These are phyloP conservation scores for Flaveria robusta DNA, from an alignment of 129 eudicot genomes.

Conservation along the genomic window DNA sequence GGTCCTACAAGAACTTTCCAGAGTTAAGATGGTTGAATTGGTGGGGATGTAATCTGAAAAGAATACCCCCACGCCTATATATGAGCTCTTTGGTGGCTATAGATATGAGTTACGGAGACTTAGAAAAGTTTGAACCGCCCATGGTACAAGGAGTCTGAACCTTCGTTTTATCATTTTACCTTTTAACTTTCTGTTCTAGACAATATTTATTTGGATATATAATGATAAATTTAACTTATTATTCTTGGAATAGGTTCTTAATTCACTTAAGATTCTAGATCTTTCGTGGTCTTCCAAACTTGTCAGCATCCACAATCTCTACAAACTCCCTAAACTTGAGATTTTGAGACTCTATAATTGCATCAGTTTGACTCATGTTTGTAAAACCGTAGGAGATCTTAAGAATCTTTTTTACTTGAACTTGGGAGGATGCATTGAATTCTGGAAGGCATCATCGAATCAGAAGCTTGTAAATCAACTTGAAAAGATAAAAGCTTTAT, in stretches of 20 bases:
- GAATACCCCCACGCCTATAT: conserved; percentile 17
- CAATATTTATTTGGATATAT: not conserved
- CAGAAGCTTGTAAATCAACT: too few relatives aligned
- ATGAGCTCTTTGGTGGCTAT: conserved; percentile 32
- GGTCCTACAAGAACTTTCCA: too few relatives aligned
- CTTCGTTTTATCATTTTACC: not conserved
- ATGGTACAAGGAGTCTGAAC: conserved; percentile 19
- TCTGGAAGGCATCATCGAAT: too few relatives aligned
- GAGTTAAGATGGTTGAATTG: conserved; percentile 2
- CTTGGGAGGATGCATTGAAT: not conserved
- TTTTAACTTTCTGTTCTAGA: not conserved
- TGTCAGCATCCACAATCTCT: not conserved
- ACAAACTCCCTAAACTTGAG: conserved; percentile 30
- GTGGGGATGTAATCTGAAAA: conserved; percentile 26
- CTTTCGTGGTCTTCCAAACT: conserved; percentile 24
- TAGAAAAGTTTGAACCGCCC: conserved; percentile 30
- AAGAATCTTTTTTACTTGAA: conserved; percentile 15
- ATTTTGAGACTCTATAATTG: conserved; percentile 2
- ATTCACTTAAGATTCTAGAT: conserved; percentile 26
- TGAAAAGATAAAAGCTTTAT: too few relatives aligned
- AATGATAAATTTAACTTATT: not conserved
- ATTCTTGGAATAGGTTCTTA: conserved; percentile 23
- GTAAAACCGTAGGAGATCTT: conserved; percentile 29
- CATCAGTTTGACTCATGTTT: conserved; percentile 10
- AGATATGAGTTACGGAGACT: conserved; percentile 33